phyloP scores from a whole-genome alignment of 495 filamentous ascomycete species.

The Penicillium soppii region DNA sequence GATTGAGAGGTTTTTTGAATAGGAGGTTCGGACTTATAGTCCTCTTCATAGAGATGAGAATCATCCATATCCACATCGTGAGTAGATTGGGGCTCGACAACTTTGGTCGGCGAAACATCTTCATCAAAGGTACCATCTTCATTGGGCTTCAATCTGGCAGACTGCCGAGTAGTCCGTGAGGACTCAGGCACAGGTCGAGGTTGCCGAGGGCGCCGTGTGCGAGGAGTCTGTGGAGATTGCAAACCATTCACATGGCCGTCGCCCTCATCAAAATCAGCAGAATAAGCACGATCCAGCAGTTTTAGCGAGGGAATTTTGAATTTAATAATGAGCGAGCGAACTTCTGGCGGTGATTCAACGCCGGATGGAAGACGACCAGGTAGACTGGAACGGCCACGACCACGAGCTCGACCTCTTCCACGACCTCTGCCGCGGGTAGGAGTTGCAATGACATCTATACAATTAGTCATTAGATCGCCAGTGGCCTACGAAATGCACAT shows the following conservation, averaged over 20 bases:
- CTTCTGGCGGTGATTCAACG: conserved; percentile 2
- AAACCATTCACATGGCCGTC: background rate
- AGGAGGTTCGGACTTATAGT: conserved; percentile 1
- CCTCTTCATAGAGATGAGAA: conserved; percentile 7
- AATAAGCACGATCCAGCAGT: background rate
- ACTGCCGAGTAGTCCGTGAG: conserved; percentile 39
- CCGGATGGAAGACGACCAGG: conserved; percentile 2
- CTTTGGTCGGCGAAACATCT: conserved; percentile 19
- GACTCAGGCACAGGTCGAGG: conserved; percentile 33
- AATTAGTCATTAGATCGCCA: conserved; percentile 1
- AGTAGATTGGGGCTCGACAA: conserved; percentile 5
- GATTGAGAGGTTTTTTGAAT: conserved; percentile 5
- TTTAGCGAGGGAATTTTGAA: conserved; percentile 14
- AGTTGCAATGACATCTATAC: conserved; percentile 6
- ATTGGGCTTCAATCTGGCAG: conserved; percentile 32
- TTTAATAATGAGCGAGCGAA: conserved; percentile 20
- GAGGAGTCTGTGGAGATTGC: conserved; percentile 23
- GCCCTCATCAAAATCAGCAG: background rate
- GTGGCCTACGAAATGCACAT: conserved; percentile 1
- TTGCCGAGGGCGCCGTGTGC: conserved; percentile 18
- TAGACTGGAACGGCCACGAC: conserved; percentile 9
- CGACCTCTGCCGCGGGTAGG: conserved; percentile 23
- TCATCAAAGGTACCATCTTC: conserved; percentile 18
- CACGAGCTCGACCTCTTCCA: conserved; percentile 13
- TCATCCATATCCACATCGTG: conserved; percentile 10